Percentiles rank a stretch among this genome's conserved stretches.
Conservation (phyloP, 2,329 filamentous ascomycete species). For the Monosporascus cannonballus region DNA sequence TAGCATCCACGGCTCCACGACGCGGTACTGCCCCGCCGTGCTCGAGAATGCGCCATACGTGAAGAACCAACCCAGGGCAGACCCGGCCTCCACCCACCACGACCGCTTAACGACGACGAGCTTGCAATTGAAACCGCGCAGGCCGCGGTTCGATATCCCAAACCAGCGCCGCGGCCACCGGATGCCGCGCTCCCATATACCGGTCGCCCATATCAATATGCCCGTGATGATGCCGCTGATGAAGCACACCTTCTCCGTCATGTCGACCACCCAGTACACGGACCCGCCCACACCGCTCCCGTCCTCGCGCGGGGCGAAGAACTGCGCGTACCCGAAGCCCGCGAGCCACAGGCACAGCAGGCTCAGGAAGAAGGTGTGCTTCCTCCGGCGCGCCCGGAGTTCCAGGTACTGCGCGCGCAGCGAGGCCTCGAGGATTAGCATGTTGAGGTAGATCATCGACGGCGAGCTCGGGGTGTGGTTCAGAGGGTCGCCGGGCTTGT, state of each 20-base stretch:
- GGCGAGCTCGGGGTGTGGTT: conserved; percentile 81
- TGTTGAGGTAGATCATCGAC: conserved; percentile 95
- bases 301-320: conserved; percentile 93
- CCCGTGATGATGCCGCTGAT: conserved; percentile 85
- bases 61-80: conserved; percentile 68
- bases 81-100: conserved; percentile 73
- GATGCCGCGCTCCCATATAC: conserved; percentile 92
- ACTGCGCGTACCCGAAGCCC: conserved; percentile 84
- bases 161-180: conserved; percentile 93
- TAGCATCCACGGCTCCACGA: conserved; percentile 61
- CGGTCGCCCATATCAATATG: conserved; percentile 85
- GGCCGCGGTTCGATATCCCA: conserved; percentile 77
- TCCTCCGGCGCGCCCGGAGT: conserved; percentile 76
- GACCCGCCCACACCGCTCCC: conserved; percentile 85
- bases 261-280: conserved; percentile 94
- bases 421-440: conserved; percentile 92
- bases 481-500: conserved; percentile 61
- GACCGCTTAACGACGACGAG: conserved; percentile 80
- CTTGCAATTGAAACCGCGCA: conserved; percentile 93
- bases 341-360: conserved; percentile 74
- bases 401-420: conserved; percentile 89
- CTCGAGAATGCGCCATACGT: conserved; percentile 69
- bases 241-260: conserved; percentile 82
- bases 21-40: conserved; percentile 65
- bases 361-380: conserved; percentile 88